Conservation (phyloP, 1,284 basidiomycete species). For the Cryptococcus sp. region DNA sequence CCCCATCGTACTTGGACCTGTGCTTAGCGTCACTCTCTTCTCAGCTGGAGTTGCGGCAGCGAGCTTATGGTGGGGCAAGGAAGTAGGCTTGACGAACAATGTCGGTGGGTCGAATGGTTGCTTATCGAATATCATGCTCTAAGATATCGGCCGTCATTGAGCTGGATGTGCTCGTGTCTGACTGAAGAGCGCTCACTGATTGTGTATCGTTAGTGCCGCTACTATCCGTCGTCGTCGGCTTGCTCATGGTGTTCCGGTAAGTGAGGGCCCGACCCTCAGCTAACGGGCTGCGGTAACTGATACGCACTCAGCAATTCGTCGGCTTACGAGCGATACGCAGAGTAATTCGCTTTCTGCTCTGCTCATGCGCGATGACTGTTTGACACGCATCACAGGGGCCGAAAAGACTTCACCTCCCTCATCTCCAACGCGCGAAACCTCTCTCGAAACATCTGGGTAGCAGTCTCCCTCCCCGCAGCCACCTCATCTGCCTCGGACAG, state of each 20-base stretch:
- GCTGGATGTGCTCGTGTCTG: background rate
- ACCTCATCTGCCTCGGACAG: constrained; percentile 9
- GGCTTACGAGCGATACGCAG: constrained; percentile 51
- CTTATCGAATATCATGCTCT: constrained; percentile 1
- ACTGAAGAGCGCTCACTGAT: constrained; percentile 1
- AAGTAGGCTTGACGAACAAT: constrained; percentile 49
- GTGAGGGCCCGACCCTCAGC: constrained; percentile 51
- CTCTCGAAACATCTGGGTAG: constrained; percentile 71
- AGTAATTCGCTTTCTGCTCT: constrained; percentile 26
- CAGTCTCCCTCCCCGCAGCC: constrained; percentile 63
- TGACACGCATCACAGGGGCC: constrained; percentile 71
- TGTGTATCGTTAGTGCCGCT: constrained; percentile 62
- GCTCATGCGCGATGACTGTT: background rate
- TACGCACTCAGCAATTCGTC: constrained; percentile 60
- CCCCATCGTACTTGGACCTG: constrained; percentile 63
- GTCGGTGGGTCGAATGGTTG: constrained; percentile 34
- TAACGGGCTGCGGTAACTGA: constrained; percentile 57
- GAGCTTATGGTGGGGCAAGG: constrained; percentile 39
- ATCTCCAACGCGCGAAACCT: constrained; percentile 62
- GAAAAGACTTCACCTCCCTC: constrained; percentile 68
- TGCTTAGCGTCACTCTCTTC: constrained; percentile 77
- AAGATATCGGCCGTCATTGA: background rate
- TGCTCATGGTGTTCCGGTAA: constrained; percentile 32
- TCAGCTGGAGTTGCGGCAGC: constrained; percentile 56
- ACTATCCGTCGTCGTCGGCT: constrained; percentile 81